Conservation (phyloP, 306 rosid species). For the Acacia confusa region DNA sequence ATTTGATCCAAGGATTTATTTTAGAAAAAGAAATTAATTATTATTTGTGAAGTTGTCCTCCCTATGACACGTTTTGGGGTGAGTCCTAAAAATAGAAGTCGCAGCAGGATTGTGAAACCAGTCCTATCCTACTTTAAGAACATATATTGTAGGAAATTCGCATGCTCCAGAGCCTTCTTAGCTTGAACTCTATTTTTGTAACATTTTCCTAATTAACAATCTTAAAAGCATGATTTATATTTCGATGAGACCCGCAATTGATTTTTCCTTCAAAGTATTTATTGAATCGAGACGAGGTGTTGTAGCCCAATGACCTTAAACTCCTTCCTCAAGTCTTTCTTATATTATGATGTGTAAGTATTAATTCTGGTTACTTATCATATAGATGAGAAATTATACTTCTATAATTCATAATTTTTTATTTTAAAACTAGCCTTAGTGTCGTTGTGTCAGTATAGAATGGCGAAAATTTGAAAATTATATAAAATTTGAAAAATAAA, state of each 20-base stretch:
- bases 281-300: no score
- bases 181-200: no score
- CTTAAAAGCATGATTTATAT: no score
- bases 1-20: neutral
- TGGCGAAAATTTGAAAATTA: no score
- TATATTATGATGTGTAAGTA: no score
- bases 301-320: no score
- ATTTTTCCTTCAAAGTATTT: no score
- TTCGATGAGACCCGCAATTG: no score
- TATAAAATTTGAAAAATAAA: no score
- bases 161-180: neutral
- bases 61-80: neutral
- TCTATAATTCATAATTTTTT: neutral
- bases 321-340: no score
- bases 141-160: neutral
- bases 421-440: neutral
- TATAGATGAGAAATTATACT: neutral
- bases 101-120: neutral
- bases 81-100: neutral
- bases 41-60: neutral
- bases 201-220: no score
- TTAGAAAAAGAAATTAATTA: neutral
- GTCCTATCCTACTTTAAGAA: neutral
- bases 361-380: no score
- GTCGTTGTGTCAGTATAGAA: neutral